Base-by-base conservation (phyloP, 225 moss, liverwort and hornwort genomes). In the Antitrichia curtipendula region DNA sequence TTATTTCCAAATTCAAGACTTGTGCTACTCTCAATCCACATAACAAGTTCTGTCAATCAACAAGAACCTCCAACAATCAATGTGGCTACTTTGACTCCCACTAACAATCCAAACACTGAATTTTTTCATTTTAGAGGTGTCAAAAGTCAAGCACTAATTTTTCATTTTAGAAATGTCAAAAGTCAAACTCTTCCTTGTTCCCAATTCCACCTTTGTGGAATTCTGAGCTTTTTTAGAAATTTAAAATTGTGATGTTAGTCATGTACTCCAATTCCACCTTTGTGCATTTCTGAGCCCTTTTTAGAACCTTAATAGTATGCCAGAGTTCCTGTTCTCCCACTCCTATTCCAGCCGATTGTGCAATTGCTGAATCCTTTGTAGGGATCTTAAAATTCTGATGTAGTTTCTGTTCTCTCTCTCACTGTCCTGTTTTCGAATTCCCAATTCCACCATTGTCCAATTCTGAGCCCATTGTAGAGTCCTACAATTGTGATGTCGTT, bases 311-410 rank as follows among this genome's bases (percentile, higher is more conserved):
- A 31, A 45, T 7, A 74, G 12, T 47, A 0, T 49, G 74, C 3
- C 7, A 7, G 0, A 74, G 32, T 11, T 71, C n/a, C 16, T 43
- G 16, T 71, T 74, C 47, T 31, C 49, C 49, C 49, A 50, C 20
- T 74, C 49, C 32, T 32, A 12, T 49, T 49, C 19, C 31, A 47
- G 45, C 6, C 19, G 6, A 74, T 32, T 19, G 32, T 12, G 45
- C 0, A 12, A 34, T 36, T 12, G 5, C 5, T 0, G 8, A 23
- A 0, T 24, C 23, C 9, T 36, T 8, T 5, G 22, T 8, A 13
- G n/a, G 36, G 24, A 54, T 3, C 24, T n/a, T 9, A 24, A 36
- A 54, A 36, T 23, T 76, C 36, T 36, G 36, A 15, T 76, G 76
- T 1, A 53, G 3, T 22, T 22, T 49, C 34, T 50, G 50, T 34